These are phyloP conservation scores for Clitopilus hobsonii DNA, from an alignment of 768 basidiomycete species.

Conservation along the genomic window DNA sequence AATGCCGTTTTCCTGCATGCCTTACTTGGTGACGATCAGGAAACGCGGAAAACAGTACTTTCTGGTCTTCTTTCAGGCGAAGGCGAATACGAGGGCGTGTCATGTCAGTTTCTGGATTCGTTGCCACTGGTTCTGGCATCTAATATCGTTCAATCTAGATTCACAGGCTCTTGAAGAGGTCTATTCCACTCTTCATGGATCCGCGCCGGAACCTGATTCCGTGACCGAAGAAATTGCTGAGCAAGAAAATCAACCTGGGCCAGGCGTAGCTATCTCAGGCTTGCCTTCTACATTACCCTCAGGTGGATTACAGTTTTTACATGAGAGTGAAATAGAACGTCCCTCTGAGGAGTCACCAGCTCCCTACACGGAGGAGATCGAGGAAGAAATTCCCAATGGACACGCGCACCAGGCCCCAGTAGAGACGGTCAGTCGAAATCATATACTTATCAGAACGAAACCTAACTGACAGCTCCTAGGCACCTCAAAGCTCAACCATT, in stretches of 20 bases:
- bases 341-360: not conserved
- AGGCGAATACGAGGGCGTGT: conserved; percentile 57
- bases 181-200: no score
- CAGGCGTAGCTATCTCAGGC: conserved; percentile 32
- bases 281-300: conserved; percentile 36
- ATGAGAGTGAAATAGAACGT: conserved; percentile 72
- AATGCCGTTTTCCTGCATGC: conserved; percentile 50
- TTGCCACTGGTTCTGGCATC: conserved; percentile 5
- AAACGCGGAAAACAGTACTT: conserved; percentile 45
- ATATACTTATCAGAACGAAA: not conserved
- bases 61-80: conserved; percentile 51
- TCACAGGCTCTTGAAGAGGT: conserved; percentile 55
- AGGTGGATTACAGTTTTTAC: conserved; percentile 74
- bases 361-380: no score
- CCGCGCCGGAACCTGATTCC: conserved; percentile 34
- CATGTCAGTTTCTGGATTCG: conserved; percentile 45
- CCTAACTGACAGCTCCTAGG: conserved; percentile 3
- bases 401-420: conserved; percentile 8
- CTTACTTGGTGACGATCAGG: conserved; percentile 52
- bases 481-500: conserved; percentile 33
- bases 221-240: conserved; percentile 26
- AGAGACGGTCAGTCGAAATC: conserved; percentile 10
- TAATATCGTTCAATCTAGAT: conserved; percentile 35
- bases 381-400: conserved; percentile 13
- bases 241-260: conserved; percentile 19